Conservation (phyloP, 1,139 yeast species). For the Trichomonascaceae sp. region DNA sequence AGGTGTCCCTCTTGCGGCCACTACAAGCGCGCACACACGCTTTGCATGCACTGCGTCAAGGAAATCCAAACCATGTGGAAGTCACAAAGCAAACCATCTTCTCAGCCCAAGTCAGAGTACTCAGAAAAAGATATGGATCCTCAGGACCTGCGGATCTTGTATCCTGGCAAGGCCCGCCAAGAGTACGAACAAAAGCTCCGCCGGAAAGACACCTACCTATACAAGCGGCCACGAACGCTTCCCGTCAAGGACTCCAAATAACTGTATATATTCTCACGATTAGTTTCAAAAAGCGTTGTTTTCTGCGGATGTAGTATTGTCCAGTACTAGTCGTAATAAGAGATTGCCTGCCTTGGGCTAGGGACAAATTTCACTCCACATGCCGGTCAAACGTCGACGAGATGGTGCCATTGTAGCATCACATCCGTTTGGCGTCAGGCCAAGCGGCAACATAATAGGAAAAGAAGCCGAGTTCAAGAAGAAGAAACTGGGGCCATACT, state of each 20-base stretch:
- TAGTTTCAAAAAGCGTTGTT: too few relatives aligned
- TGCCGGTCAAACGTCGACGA: too few relatives aligned
- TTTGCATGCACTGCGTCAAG: constrained; percentile 86
- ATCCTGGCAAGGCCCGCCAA: constrained; percentile 56
- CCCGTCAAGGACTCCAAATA: constrained; percentile 26
- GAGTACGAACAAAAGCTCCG: constrained; percentile 32
- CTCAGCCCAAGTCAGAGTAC: constrained; percentile 10
- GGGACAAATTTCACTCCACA: too few relatives aligned
- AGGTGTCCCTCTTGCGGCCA: constrained; percentile 96
- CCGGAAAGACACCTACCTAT: constrained; percentile 52
- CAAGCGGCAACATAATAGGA: constrained; percentile 44
- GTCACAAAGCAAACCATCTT: constrained; percentile 24
- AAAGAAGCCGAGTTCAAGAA: constrained; percentile 21
- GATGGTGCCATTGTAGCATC: constrained; percentile 6
- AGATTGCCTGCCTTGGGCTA: constrained; percentile 2
- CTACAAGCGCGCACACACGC: constrained; percentile 73
- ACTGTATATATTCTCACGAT: too few relatives aligned
- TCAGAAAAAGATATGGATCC: constrained; percentile 49
- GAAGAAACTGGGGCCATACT: constrained; percentile 37
- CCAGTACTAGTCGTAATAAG: constrained; percentile 1
- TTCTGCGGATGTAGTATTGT: too few relatives aligned
- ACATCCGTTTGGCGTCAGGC: constrained; percentile 68
- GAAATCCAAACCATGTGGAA: constrained; percentile 70
- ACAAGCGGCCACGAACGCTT: constrained; percentile 42
- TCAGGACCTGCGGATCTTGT: constrained; percentile 37